Evolutionary conservation across 495 filamentous ascomycete genomes (phyloP).

Genomic region (Penicillium paradoxum): DNA sequence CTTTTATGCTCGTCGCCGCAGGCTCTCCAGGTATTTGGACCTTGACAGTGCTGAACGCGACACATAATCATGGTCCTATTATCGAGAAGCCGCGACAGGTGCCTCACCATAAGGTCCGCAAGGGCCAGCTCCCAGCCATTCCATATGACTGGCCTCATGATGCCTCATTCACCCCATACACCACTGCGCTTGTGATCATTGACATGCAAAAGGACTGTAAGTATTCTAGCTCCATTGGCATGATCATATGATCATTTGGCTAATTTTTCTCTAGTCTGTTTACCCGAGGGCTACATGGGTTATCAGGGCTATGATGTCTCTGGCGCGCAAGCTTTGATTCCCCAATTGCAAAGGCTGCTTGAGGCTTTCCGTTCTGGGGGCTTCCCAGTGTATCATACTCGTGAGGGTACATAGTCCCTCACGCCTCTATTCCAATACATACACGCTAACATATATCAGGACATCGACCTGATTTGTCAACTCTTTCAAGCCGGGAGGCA

Average conservation of each 20-base stretch:
- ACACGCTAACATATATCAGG: constrained; percentile 35
- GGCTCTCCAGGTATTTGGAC: constrained; percentile 44
- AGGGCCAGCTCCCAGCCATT: constrained; percentile 42
- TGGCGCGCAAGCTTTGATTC: constrained; percentile 50
- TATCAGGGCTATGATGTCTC: constrained; percentile 56
- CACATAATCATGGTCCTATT: constrained; percentile 44
- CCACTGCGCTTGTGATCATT: constrained; percentile 63
- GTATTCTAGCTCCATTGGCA: constrained; percentile 13
- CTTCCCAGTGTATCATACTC: constrained; percentile 62
- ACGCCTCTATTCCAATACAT: not conserved
- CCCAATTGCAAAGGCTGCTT: constrained; percentile 50
- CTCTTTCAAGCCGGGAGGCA: constrained; percentile 51
- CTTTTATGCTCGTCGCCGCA: constrained; percentile 44
- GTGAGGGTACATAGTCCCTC: constrained; percentile 42
- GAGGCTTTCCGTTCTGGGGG: constrained; percentile 51
- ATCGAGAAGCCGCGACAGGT: constrained; percentile 38
- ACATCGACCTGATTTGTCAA: constrained; percentile 59
- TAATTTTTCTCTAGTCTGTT: constrained; percentile 44
- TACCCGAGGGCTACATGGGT: constrained; percentile 53
- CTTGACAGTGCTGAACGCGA: constrained; percentile 40
- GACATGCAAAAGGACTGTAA: constrained; percentile 71
- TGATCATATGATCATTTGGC: not conserved
- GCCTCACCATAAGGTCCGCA: constrained; percentile 42
- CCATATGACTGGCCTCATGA: constrained; percentile 65
- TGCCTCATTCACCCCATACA: constrained; percentile 48